These are phyloP conservation scores for Saturnispora silvae DNA, from an alignment of 805 yeast species.

Conservation along the genomic window DNA sequence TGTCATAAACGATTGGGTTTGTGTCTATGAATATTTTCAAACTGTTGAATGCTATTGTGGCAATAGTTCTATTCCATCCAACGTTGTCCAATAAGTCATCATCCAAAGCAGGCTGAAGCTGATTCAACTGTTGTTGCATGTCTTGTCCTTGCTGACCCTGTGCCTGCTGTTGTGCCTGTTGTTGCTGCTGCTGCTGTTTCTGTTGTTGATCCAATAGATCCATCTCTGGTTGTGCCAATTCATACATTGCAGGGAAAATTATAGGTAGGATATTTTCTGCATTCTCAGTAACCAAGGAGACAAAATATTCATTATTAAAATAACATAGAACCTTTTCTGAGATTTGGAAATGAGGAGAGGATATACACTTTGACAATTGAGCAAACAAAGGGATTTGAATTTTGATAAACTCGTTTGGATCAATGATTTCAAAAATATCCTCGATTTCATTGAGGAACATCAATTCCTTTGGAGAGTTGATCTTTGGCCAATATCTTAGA, in stretches of 20 bases:
- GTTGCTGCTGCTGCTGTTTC: slow-evolving; percentile 20
- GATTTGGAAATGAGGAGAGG: slow-evolving; percentile 94
- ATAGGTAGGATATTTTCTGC: slow-evolving; percentile 90
- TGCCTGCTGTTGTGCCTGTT: too few relatives aligned
- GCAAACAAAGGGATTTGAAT: slow-evolving; percentile 90
- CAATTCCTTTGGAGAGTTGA: slow-evolving; percentile 88
- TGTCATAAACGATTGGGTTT: slow-evolving; percentile 82
- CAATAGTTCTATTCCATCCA: slow-evolving; percentile 92
- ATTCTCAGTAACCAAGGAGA: slow-evolving; percentile 81
- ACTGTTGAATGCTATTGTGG: slow-evolving; percentile 83
- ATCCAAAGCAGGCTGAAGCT: too few relatives aligned
- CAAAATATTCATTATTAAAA: slow-evolving; percentile 92
- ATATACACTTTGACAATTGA: slow-evolving; percentile 85
- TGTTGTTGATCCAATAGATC: slow-evolving; percentile 22
- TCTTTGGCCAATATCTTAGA: slow-evolving; percentile 92
- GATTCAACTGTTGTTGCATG: too few relatives aligned
- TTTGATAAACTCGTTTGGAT: slow-evolving; percentile 82
- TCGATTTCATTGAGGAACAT: slow-evolving; percentile 94
- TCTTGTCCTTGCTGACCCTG: too few relatives aligned
- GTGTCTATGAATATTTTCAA: slow-evolving; percentile 87
- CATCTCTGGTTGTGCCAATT: slow-evolving; percentile 44
- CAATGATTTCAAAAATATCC: slow-evolving; percentile 93
- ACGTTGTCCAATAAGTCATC: slow-evolving; percentile 32
- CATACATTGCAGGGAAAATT: slow-evolving; percentile 81
- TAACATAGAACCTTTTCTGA: slow-evolving; percentile 88